Percentiles rank a stretch among this genome's conserved stretches.
Conservation (phyloP, 202 grass and related monocot species). For the Digitaria exilis region DNA sequence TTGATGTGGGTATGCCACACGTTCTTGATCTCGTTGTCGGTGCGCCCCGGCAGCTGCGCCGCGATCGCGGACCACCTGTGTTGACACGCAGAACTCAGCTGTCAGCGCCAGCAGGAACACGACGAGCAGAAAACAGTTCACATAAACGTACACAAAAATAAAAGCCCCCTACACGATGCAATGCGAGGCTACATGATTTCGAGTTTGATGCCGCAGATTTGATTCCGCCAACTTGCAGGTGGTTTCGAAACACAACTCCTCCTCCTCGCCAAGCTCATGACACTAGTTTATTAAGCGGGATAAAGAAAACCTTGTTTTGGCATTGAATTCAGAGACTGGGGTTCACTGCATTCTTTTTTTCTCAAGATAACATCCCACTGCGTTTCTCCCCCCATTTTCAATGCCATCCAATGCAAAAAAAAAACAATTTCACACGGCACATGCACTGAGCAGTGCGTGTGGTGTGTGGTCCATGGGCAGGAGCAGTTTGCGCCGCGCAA, state of each 20-base stretch:
- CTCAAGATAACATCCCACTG: neutral
- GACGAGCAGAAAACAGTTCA: neutral
- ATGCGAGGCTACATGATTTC: neutral
- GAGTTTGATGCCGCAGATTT: slow-evolving; percentile 31
- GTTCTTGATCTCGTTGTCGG: slow-evolving; percentile 97
- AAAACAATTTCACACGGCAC: neutral
- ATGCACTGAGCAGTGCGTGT: slow-evolving; percentile 3
- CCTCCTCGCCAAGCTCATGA: neutral
- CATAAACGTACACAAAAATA: neutral
- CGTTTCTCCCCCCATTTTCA: neutral
- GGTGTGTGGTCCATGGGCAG: neutral
- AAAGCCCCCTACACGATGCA: neutral
- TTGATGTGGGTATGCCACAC: slow-evolving; percentile 85
- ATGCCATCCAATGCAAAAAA: neutral
- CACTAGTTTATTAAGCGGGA: neutral
- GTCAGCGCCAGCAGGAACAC: slow-evolving; percentile 21
- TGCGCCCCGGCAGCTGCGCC: slow-evolving; percentile 73
- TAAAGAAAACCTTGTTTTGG: neutral
- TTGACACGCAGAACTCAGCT: slow-evolving; percentile 24
- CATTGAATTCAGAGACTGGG: slow-evolving; percentile 33
- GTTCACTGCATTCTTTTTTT: neutral
- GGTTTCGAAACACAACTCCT: slow-evolving; percentile 28
- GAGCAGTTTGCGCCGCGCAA: neutral
- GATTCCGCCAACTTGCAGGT: slow-evolving; percentile 28
- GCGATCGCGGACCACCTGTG: slow-evolving; percentile 82